A percentile compares a stretch with the other conserved stretches of the same genome.
These are phyloP conservation scores for Fraxinus sp. DNA, from an alignment of 305 asterid species.

Conservation along the genomic window DNA sequence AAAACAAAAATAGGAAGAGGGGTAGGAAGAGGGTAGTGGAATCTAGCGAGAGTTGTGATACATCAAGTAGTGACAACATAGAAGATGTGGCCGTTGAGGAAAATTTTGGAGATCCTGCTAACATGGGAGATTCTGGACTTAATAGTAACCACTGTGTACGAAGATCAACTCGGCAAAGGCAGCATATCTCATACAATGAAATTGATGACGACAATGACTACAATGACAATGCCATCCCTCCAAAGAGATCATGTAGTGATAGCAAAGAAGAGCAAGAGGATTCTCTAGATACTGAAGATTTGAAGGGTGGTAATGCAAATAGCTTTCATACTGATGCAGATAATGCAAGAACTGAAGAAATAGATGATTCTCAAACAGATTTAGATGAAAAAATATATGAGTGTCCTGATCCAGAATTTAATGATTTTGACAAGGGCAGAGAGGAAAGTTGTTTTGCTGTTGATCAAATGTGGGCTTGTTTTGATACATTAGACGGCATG, in stretches of 20 bases:
- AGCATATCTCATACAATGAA: conserved; percentile 44
- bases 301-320: conserved; percentile 22
- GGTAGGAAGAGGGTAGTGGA: conserved; percentile 33
- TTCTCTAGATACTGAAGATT: conserved; percentile 23
- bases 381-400: conserved; percentile 13
- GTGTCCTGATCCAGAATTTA: conserved; percentile 69
- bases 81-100: conserved; percentile 28
- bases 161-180: conserved; percentile 48
- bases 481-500: conserved; percentile 64
- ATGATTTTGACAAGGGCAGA: conserved; percentile 64
- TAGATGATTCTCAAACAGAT: conserved; percentile 44
- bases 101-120: conserved; percentile 1
- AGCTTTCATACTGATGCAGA: conserved; percentile 21
- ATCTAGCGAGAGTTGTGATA: conserved; percentile 49
- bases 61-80: conserved; percentile 40
- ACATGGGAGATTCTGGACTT: conserved; percentile 29
- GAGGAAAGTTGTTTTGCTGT: conserved; percentile 47
- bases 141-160: conserved; percentile 24
- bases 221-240: conserved; percentile 32
- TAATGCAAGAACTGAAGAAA: conserved; percentile 31
- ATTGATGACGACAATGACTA: conserved; percentile 38
- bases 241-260: conserved; percentile 30
- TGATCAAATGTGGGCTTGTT: conserved; percentile 87
- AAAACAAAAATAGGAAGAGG: conserved; percentile 34
- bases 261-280: conserved; percentile 26